Evolutionary conservation across 202 grass and related monocot species (phyloP).

Genomic region (Tripidium arundinaceum): DNA sequence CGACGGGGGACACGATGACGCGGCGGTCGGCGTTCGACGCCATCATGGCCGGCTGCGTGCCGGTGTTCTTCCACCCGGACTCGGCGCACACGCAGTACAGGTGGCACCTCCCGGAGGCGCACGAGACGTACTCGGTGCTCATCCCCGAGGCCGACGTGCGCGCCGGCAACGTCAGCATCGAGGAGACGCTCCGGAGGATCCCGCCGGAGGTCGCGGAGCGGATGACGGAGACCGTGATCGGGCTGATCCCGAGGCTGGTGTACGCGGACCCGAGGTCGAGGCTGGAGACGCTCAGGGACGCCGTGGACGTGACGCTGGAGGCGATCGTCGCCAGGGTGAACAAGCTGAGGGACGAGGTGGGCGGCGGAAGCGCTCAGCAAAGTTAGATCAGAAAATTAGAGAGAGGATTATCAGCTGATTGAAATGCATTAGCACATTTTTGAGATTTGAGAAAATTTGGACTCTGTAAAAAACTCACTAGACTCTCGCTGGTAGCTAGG

Average conservation of each 20-base stretch:
- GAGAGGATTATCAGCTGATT: too few relatives aligned
- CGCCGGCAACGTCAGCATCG: constrained; percentile 50
- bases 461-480: too few relatives aligned
- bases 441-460: too few relatives aligned
- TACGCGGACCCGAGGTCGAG: constrained; percentile 58
- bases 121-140: constrained; percentile 60
- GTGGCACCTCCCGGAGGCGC: constrained; percentile 57
- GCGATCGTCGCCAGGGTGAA: constrained; percentile 44
- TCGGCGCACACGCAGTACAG: constrained; percentile 57
- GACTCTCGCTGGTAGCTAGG: too few relatives aligned
- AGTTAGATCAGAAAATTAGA: too few relatives aligned
- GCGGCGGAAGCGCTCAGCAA: too few relatives aligned
- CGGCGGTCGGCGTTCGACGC: constrained; percentile 69
- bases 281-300: constrained; percentile 53
- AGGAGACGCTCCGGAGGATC: constrained; percentile 46
- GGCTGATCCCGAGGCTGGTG: constrained; percentile 48
- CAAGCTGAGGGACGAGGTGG: constrained; percentile 27
- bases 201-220: constrained; percentile 31
- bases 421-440: too few relatives aligned
- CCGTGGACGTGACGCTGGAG: constrained; percentile 49
- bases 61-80: constrained; percentile 62
- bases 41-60: constrained; percentile 64
- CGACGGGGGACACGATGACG: constrained; percentile 45
- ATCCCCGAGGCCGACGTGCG: constrained; percentile 52
- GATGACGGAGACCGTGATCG: constrained; percentile 58